Percentiles rank a stretch among this genome's conserved stretches.
phyloP scores from a whole-genome alignment of 2,329 filamentous ascomycete species.

The Seiridium unicorne region DNA sequence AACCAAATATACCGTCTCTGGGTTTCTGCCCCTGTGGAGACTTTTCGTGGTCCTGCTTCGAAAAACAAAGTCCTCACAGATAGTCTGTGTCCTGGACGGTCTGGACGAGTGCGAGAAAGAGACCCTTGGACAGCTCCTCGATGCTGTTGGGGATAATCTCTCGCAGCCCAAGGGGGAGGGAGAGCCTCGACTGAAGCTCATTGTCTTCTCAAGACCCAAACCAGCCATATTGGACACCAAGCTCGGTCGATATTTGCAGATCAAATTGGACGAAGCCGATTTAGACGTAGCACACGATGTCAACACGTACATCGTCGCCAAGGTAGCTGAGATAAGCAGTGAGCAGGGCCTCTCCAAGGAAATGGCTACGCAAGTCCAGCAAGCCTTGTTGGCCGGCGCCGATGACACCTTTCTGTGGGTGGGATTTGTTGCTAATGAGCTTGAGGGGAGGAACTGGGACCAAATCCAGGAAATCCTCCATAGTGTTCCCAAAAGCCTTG shows the following conservation, averaged over 20 bases:
- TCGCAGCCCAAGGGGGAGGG: background rate
- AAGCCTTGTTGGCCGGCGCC: constrained; percentile 17
- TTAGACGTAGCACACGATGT: constrained; percentile 14
- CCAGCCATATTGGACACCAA: constrained; percentile 16
- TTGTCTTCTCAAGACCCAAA: constrained; percentile 18
- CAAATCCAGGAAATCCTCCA: constrained; percentile 18
- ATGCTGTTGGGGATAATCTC: constrained; percentile 14
- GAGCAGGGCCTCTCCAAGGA: constrained; percentile 15
- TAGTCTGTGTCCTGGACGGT: constrained; percentile 13
- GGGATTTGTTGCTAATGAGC: constrained; percentile 12
- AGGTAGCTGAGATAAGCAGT: constrained; percentile 19
- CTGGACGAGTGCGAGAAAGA: constrained; percentile 4
- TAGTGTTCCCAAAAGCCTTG: constrained; percentile 19
- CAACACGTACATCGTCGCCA: constrained; percentile 14
- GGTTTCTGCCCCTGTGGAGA: constrained; percentile 16
- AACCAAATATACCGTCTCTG: constrained; percentile 19
- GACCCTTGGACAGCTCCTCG: constrained; percentile 15
- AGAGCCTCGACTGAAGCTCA: constrained; percentile 13
- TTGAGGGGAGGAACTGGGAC: constrained; percentile 13
- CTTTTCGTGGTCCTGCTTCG: constrained; percentile 11
- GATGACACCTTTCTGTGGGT: constrained; percentile 18
- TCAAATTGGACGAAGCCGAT: constrained; percentile 15
- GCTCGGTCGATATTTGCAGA: constrained; percentile 12
- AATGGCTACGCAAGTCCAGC: constrained; percentile 13
- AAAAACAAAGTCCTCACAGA: constrained; percentile 7